Evolutionary conservation across 805 yeast species (phyloP).

Genomic region (Peterozyma toletana): DNA sequence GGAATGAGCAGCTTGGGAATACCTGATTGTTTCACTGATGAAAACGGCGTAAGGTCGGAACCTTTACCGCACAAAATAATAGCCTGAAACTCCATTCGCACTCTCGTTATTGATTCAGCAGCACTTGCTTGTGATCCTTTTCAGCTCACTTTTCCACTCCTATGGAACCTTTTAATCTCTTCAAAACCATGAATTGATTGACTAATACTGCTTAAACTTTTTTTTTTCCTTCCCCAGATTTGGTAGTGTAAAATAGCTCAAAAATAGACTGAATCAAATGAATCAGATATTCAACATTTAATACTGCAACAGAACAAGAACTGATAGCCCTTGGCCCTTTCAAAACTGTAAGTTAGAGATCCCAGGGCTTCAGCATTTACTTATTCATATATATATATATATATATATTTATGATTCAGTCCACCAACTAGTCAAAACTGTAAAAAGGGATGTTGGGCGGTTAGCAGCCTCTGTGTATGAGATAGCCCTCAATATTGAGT

Average conservation of each 20-base stretch:
- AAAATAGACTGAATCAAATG: no score
- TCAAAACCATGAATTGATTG: no score
- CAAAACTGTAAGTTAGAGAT: no score
- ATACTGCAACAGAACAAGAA: no score
- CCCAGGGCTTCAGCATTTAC: no score
- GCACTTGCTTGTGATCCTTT: neutral
- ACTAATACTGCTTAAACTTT: neutral
- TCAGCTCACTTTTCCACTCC: neutral
- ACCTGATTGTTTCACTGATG: slow-evolving; percentile 55
- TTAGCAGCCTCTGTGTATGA: no score
- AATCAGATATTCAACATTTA: no score
- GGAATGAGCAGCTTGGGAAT: slow-evolving; percentile 82
- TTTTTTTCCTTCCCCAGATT: neutral
- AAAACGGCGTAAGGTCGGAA: slow-evolving; percentile 61
- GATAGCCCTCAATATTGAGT: no score
- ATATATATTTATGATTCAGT: no score
- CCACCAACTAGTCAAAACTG: neutral
- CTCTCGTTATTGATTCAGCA: neutral
- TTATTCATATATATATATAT: no score
- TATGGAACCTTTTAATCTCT: no score
- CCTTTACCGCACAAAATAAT: slow-evolving; percentile 88
- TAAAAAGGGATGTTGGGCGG: neutral
- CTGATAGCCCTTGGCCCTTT: no score
- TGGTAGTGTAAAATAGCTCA: neutral
- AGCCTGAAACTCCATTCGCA: slow-evolving; percentile 84